Evolutionary conservation across 805 yeast genomes (phyloP).

Genomic region (Pichia membranifaciens): DNA sequence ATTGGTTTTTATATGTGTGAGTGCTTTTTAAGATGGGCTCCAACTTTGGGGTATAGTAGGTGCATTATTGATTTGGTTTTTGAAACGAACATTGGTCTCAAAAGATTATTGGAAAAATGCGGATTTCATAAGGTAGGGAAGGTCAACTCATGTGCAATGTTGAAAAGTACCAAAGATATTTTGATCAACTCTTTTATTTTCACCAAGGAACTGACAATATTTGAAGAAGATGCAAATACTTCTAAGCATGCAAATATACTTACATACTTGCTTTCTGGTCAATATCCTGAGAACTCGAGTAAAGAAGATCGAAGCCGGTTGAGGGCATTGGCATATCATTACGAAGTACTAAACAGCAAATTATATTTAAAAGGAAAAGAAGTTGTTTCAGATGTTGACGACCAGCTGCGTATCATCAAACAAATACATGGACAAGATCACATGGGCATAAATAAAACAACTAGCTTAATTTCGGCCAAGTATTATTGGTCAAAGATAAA

Average conservation of each 20-base stretch:
- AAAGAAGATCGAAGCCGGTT: slow-evolving; percentile 85
- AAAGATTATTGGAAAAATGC: slow-evolving; percentile 68
- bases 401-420: slow-evolving; percentile 69
- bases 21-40: slow-evolving; percentile 87
- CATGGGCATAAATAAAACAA: slow-evolving; percentile 85
- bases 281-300: slow-evolving; percentile 77
- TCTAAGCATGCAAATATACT: slow-evolving; percentile 61
- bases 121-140: slow-evolving; percentile 76
- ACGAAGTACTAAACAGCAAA: slow-evolving; percentile 63
- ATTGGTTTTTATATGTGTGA: slow-evolving; percentile 83
- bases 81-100: slow-evolving; percentile 80
- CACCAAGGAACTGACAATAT: slow-evolving; percentile 68
- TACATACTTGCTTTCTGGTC: slow-evolving; percentile 74
- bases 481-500: slow-evolving; percentile 92
- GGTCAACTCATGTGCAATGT: slow-evolving; percentile 79
- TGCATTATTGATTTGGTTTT: slow-evolving; percentile 80
- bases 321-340: slow-evolving; percentile 74
- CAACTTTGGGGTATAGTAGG: slow-evolving; percentile 78
- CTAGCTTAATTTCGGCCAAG: slow-evolving; percentile 66
- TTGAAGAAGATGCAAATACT: slow-evolving; percentile 19
- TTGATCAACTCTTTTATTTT: slow-evolving; percentile 86
- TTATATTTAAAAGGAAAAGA: slow-evolving; percentile 56
- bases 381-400: slow-evolving; percentile 70
- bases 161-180: slow-evolving; percentile 67
- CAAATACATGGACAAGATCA: slow-evolving; percentile 65